These are phyloP conservation scores for Globisporangium perplexum DNA, from an alignment of 352 stramenopile genomes.

Conservation along the genomic window DNA sequence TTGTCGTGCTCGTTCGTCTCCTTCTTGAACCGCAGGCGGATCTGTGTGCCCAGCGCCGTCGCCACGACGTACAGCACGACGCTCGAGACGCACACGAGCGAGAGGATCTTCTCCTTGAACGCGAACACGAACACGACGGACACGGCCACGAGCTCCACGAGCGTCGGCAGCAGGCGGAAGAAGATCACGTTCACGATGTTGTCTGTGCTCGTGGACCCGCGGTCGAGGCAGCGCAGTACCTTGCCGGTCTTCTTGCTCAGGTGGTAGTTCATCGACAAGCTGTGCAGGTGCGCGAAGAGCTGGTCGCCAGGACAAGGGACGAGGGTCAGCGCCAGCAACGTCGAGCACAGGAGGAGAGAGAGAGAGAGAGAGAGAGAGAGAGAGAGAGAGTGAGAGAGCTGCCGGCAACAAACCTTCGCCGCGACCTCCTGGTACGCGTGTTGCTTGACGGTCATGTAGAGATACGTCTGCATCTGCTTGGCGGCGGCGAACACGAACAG, in stretches of 20 bases:
- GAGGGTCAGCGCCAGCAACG: too few species aligned
- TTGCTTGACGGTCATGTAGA: slow-evolving; percentile 95
- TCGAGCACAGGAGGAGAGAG: neutral
- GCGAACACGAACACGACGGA: slow-evolving; percentile 85
- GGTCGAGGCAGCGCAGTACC: slow-evolving; percentile 89
- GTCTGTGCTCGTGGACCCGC: slow-evolving; percentile 82
- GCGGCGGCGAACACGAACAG: slow-evolving; percentile 75
- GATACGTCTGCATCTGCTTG: slow-evolving; percentile 92
- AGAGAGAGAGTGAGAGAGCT: neutral
- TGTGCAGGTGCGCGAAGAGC: slow-evolving; percentile 93
- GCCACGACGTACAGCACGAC: slow-evolving; percentile 92
- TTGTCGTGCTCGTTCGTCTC: slow-evolving; percentile 94
- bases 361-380: neutral
- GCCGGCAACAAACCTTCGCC: slow-evolving; percentile 35
- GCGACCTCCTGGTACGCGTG: slow-evolving; percentile 95
- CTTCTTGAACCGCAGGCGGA: slow-evolving; percentile 88
- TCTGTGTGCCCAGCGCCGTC: slow-evolving; percentile 78
- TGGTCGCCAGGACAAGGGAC: slow-evolving; percentile 13
- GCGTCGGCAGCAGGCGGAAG: slow-evolving; percentile 92
- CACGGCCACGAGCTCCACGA: slow-evolving; percentile 93
- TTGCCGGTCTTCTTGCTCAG: slow-evolving; percentile 96
- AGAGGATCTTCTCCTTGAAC: slow-evolving; percentile 90
- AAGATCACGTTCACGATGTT: slow-evolving; percentile 97
- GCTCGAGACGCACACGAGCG: slow-evolving; percentile 82
- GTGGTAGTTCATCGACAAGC: slow-evolving; percentile 96